phyloP scores from a whole-genome alignment of 345 rosid species.

The Brassica rapa region DNA sequence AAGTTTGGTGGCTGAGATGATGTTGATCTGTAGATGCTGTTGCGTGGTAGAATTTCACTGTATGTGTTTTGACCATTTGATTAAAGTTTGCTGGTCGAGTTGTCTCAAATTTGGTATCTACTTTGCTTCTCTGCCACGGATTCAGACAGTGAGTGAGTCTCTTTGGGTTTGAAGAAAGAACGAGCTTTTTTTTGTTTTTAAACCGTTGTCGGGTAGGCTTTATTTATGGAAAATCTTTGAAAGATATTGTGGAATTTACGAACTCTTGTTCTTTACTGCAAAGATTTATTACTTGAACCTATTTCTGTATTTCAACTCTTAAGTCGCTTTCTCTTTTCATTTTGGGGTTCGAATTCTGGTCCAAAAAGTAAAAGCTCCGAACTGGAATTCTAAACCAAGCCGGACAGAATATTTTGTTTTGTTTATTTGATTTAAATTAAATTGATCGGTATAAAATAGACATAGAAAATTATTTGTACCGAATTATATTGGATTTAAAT shows the following conservation, averaged over 20 bases:
- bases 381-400: constrained; percentile 2
- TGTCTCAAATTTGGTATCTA: constrained; percentile 29
- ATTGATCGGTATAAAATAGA: background rate
- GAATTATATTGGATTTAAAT: background rate
- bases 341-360: background rate
- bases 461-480: background rate
- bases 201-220: constrained; percentile 14
- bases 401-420: background rate
- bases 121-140: constrained; percentile 38
- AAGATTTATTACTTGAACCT: constrained; percentile 20
- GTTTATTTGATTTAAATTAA: background rate
- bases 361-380: constrained; percentile 1
- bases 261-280: constrained; percentile 25
- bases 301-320: background rate
- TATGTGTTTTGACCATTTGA: constrained; percentile 35
- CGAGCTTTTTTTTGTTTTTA: background rate
- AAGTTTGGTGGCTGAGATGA: constrained; percentile 39
- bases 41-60: constrained; percentile 13
- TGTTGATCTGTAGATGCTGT: constrained; percentile 26
- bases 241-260: background rate
- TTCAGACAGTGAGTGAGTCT: constrained; percentile 20
- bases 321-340: constrained; percentile 23
- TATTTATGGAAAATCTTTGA: constrained; percentile 1
- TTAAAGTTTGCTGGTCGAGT: constrained; percentile 20
- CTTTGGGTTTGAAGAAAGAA: constrained; percentile 20